These are phyloP conservation scores for Arthrobotrys pseudoclavata DNA, from an alignment of 2,329 filamentous ascomycete species.

Conservation along the genomic window DNA sequence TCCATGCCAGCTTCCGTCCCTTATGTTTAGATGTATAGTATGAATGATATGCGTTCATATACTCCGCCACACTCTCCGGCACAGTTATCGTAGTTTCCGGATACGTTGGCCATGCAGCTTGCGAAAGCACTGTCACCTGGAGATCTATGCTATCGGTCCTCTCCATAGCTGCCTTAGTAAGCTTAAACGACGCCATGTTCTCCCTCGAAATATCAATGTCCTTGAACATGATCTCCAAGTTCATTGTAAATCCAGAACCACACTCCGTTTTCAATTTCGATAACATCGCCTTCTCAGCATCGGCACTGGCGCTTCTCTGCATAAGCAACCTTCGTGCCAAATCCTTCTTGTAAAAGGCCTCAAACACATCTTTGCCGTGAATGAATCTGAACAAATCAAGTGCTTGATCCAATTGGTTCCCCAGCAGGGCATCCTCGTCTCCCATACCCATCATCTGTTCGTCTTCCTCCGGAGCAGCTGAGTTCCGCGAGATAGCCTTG, in stretches of 20 bases:
- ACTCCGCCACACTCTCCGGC: constrained; percentile 79
- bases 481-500: constrained; percentile 77
- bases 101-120: constrained; percentile 93
- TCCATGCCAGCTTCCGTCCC: constrained; percentile 88
- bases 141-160: constrained; percentile 75
- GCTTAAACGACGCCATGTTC: constrained; percentile 90
- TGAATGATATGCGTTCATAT: constrained; percentile 83
- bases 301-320: constrained; percentile 91
- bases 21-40: constrained; percentile 93
- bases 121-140: constrained; percentile 89
- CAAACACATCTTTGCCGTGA: constrained; percentile 96
- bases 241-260: constrained; percentile 93
- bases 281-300: constrained; percentile 96
- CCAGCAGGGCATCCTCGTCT: constrained; percentile 92
- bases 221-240: constrained; percentile 99
- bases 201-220: constrained; percentile 94
- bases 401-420: constrained; percentile 90
- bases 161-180: constrained; percentile 72
- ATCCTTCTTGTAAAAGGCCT: constrained; percentile 99
- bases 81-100: constrained; percentile 81
- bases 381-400: constrained; percentile 97
- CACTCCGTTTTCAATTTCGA: constrained; percentile 79
- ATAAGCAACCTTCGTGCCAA: constrained; percentile 89
- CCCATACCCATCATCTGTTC: constrained; percentile 75
- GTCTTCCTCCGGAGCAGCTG: constrained; percentile 71